Percentiles rank a stretch among this genome's conserved stretches.
These are phyloP conservation scores for Backusella tarrabulga DNA, from an alignment of 192 early-diverging fungal species.

Conservation along the genomic window DNA sequence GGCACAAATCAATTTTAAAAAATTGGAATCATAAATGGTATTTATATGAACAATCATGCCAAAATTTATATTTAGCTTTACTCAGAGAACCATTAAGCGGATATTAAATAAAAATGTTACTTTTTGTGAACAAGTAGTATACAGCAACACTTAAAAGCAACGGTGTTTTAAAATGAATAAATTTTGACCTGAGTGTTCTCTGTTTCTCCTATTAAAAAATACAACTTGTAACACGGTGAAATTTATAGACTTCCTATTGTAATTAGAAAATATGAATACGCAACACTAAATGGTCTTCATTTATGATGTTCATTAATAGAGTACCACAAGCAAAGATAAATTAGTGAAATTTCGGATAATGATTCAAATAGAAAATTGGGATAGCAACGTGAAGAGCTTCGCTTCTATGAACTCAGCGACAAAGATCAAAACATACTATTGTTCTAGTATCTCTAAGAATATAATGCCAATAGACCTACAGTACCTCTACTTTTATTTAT, in stretches of 20 bases:
- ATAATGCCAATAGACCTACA: background rate
- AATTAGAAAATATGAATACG: background rate
- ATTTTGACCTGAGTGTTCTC: background rate
- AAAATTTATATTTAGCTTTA: conserved; percentile 4
- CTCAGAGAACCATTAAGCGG: background rate
- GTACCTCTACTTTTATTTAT: too few relatives aligned
- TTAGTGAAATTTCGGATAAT: conserved; percentile 1
- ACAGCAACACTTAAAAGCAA: background rate
- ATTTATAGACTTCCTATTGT: background rate
- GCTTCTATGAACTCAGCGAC: background rate
- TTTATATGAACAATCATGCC: background rate
- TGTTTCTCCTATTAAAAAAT: background rate
- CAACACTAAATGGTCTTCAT: background rate
- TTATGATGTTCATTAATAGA: background rate
- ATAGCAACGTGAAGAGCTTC: background rate
- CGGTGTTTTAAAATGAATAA: background rate
- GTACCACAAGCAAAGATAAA: background rate
- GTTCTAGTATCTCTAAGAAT: background rate
- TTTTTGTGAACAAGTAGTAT: background rate
- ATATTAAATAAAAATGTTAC: background rate
- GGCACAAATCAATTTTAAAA: background rate
- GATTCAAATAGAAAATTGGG: background rate
- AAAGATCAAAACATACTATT: background rate
- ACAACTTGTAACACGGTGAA: background rate
- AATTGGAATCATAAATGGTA: background rate